These are phyloP conservation scores for Atkinsonella hypoxylon DNA, from an alignment of 2,329 filamentous ascomycete genomes.

Conservation along the genomic window DNA sequence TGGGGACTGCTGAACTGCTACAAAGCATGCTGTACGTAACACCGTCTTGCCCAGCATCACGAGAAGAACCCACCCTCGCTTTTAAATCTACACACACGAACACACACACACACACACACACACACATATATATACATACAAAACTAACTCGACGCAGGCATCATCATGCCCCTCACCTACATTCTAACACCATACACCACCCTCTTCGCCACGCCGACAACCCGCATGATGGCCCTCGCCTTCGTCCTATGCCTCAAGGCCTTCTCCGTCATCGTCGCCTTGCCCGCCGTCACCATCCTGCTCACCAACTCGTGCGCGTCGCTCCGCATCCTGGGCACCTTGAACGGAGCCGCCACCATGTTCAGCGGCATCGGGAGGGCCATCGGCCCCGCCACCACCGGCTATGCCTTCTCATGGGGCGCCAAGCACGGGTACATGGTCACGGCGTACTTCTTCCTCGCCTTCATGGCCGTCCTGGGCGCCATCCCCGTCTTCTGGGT, in stretches of 20 bases:
- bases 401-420: slow-evolving; percentile 63
- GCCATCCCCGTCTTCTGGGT: slow-evolving; percentile 64
- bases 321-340: slow-evolving; percentile 63
- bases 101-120: background rate
- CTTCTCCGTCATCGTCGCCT: slow-evolving; percentile 67
- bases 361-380: slow-evolving; percentile 72
- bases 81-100: too few species aligned
- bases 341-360: slow-evolving; percentile 84
- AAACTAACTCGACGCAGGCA: slow-evolving; percentile 23
- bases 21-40: slow-evolving; percentile 41
- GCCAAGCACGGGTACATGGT: slow-evolving; percentile 65
- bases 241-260: slow-evolving; percentile 62
- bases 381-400: slow-evolving; percentile 62
- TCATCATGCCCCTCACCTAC: slow-evolving; percentile 65
- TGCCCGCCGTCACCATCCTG: slow-evolving; percentile 81
- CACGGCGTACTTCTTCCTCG: slow-evolving; percentile 71
- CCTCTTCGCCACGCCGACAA: slow-evolving; percentile 36
- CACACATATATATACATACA: background rate
- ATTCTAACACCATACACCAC: slow-evolving; percentile 71
- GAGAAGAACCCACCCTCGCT: too few species aligned
- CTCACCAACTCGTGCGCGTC: slow-evolving; percentile 77
- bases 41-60: background rate
- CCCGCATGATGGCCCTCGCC: slow-evolving; percentile 52
- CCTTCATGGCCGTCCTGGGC: slow-evolving; percentile 48
- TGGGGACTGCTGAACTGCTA: slow-evolving; percentile 68